Conservation (phyloP, 106 monocot genomes). For the Ottelia alismoides region DNA sequence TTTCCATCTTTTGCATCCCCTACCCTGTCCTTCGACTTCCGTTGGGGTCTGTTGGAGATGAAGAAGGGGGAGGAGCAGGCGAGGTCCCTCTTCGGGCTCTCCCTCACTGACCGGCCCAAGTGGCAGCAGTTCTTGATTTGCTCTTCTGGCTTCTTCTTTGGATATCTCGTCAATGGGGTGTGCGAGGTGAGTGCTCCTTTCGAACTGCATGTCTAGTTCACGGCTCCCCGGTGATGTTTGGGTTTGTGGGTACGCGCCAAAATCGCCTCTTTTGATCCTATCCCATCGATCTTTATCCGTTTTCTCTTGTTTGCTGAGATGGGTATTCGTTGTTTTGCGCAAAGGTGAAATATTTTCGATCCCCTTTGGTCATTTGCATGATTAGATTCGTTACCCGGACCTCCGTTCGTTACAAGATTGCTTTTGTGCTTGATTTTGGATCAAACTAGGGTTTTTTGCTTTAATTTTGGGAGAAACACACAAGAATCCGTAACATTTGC, state of each 20-base stretch:
- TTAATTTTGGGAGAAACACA: background rate
- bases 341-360: too few relatives aligned
- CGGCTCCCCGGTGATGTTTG: background rate
- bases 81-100: too few relatives aligned
- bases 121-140: too few relatives aligned
- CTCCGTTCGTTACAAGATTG: too few relatives aligned
- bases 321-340: background rate
- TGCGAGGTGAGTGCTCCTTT: background rate
- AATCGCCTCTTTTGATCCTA: background rate
- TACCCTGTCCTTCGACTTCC: too few relatives aligned
- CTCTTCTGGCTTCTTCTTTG: too few relatives aligned
- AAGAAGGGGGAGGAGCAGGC: constrained; percentile 40
- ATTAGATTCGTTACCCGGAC: too few relatives aligned
- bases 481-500: background rate
- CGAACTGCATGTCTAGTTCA: background rate
- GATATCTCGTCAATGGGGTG: background rate
- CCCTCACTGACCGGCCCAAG: constrained; percentile 37
- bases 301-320: background rate
- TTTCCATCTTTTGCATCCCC: too few relatives aligned
- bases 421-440: background rate
- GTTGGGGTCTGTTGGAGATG: too few relatives aligned
- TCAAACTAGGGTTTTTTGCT: background rate
- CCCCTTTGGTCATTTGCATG: background rate
- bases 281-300: background rate
- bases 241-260: too few relatives aligned